Evolutionary conservation across 2,329 filamentous ascomycete species (phyloP), one percentile per base, ranked within the genome.

Genomic region (Fusarium phyllophilum): DNA sequence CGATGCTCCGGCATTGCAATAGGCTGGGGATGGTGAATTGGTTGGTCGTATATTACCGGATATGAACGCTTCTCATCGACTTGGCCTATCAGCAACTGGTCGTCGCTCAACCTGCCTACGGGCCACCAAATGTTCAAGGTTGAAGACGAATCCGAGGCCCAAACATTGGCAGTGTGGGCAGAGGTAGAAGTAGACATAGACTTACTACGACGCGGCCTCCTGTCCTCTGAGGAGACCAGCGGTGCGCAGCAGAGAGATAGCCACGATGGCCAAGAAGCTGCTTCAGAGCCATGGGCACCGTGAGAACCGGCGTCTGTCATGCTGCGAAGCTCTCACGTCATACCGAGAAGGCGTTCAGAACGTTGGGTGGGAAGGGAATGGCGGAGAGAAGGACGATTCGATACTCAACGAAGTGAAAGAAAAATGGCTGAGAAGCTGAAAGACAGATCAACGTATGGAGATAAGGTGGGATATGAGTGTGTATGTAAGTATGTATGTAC

Each of bases 221-320:
- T 82, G 68, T 83, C 81, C 56, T 81, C 72, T 64, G 81, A 81
- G 75, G 82, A 82, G 64, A 80, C 77, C 70, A 83, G 77, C 70
- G 84, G 82, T 71, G 79, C 78, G 77, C 86, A 88, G 77, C 86
- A 88, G 64, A 82, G 81, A 65, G 83, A 82, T 68, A 88, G 82
- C 85, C 86, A 88, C 70, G 85, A 85, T 68, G 82, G 77, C 78
- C 83, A 84, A 51, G 82, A 51, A 62, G 75, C 80, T 77, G 83
- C 79, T 77, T 83, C 82, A 78, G 80, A 78, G 68, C 85, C 79
- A 78, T 85, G 83, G 78, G 79, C 78, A 72, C 85, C 79, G 77
- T 85, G 83, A 78, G 81, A 82, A 80, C 80, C 82, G 78, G 83
- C 79, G 74, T 78, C 74, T 79, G 82, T 85, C 84, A 86, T 86